Percentiles rank a stretch among this genome's conserved stretches.
phyloP scores from a whole-genome alignment of 768 basidiomycete genomes.

The Tulasnella sp. region DNA sequence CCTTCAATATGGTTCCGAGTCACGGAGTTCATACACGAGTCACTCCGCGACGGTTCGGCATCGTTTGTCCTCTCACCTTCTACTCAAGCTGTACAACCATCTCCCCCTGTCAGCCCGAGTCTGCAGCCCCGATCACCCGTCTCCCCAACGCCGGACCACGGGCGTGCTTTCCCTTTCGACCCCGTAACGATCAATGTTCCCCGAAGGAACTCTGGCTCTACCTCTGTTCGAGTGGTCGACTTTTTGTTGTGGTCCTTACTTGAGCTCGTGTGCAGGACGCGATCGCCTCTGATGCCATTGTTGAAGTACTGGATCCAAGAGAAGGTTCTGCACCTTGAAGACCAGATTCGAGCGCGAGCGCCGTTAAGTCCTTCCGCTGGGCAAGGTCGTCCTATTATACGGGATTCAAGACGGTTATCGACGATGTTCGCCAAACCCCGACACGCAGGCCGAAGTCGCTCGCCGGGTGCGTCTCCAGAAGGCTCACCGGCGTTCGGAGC shows the following conservation, averaged over 20 bases:
- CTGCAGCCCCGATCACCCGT: background rate
- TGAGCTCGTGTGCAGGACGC: constrained; percentile 49
- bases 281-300: constrained; percentile 51
- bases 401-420: constrained; percentile 19
- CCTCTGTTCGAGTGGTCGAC: constrained; percentile 44
- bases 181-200: background rate
- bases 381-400: background rate
- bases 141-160: background rate
- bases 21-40: constrained; percentile 38
- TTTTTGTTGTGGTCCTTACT: constrained; percentile 62
- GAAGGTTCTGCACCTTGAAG: constrained; percentile 43
- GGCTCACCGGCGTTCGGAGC: constrained; percentile 21
- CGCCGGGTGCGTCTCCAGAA: constrained; percentile 15
- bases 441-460: background rate
- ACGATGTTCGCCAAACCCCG: constrained; percentile 20
- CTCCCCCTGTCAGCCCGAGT: constrained; percentile 20
- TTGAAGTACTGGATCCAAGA: constrained; percentile 55
- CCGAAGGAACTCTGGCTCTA: background rate
- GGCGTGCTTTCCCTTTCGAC: constrained; percentile 11
- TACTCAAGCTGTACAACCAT: constrained; percentile 33
- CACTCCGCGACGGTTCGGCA: constrained; percentile 48
- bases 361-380: constrained; percentile 23
- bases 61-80: constrained; percentile 32
- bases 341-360: constrained; percentile 30
- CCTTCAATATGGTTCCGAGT: constrained; percentile 54